phyloP scores from a whole-genome alignment of 164 flowering plant species.

The Vitis labrusca region DNA sequence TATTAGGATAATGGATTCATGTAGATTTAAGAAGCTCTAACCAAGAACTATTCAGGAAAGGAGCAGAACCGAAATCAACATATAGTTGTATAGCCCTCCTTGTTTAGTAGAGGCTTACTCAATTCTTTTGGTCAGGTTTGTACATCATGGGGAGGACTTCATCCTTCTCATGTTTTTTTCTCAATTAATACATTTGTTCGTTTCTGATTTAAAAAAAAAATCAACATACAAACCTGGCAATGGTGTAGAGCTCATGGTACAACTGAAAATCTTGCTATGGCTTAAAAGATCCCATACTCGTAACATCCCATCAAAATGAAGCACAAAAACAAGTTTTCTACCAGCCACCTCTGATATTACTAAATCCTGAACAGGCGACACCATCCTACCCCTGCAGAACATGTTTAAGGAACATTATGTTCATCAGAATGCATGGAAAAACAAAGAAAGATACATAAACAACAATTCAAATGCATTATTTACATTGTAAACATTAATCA shows the following conservation, averaged over 20 bases:
- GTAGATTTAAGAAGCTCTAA: too few relatives aligned
- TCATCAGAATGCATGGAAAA: background rate
- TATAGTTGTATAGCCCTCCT: background rate
- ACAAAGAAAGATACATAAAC: background rate
- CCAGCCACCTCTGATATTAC: constrained; percentile 46
- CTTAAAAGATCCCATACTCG: constrained; percentile 77
- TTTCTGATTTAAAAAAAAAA: background rate
- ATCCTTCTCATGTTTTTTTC: too few relatives aligned
- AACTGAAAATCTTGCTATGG: constrained; percentile 51
- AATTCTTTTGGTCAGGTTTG: too few relatives aligned
- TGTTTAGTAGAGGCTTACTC: too few relatives aligned
- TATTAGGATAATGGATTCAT: background rate
- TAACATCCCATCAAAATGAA: constrained; percentile 76
- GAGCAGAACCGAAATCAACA: background rate
- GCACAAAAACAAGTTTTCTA: constrained; percentile 56
- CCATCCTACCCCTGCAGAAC: constrained; percentile 52
- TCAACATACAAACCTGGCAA: constrained; percentile 36
- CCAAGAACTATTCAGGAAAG: background rate
- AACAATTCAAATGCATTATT: too few relatives aligned
- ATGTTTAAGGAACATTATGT: background rate
- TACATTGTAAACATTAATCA: too few relatives aligned
- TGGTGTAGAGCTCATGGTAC: constrained; percentile 34
- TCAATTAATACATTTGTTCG: too few relatives aligned
- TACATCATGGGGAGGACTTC: too few relatives aligned
- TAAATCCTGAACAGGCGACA: constrained; percentile 57